Percentiles rank a stretch among this genome's conserved stretches.
phyloP scores from a whole-genome alignment of 2,329 filamentous ascomycete species.

The Fusarium hostae region DNA sequence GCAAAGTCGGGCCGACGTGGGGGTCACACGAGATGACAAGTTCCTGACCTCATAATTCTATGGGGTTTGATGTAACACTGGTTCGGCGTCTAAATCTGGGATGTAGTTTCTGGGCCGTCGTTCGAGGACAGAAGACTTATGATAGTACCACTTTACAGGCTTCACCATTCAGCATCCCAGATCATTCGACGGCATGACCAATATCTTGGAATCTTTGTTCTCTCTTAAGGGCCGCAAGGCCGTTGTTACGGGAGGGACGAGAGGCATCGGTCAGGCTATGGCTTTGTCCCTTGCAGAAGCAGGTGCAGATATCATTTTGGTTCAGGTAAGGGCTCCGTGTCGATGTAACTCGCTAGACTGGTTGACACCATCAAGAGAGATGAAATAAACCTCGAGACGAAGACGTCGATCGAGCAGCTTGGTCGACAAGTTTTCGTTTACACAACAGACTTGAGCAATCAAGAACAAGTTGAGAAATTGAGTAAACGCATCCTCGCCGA shows the following conservation, averaged over 20 bases:
- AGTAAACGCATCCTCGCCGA: slow-evolving; percentile 68
- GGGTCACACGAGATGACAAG: not conserved
- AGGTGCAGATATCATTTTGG: slow-evolving; percentile 66
- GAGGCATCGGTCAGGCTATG: slow-evolving; percentile 67
- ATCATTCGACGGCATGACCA: not conserved
- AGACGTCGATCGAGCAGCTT: slow-evolving; percentile 69
- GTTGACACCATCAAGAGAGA: slow-evolving; percentile 47
- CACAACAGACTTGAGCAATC: slow-evolving; percentile 73
- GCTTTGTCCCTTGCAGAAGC: slow-evolving; percentile 69
- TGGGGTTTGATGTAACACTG: fast-evolving
- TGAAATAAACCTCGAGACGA: slow-evolving; percentile 61
- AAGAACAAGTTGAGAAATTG: slow-evolving; percentile 67
- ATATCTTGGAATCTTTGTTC: slow-evolving; percentile 51
- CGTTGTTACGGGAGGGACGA: slow-evolving; percentile 66
- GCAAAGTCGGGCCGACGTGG: not conserved
- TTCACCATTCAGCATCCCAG: fast-evolving
- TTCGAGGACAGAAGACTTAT: not conserved
- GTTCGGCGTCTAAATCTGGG: not conserved
- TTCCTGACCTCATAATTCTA: not conserved
- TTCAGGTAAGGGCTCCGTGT: slow-evolving; percentile 56
- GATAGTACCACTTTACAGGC: not conserved
- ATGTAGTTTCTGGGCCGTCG: no score
- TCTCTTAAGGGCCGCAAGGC: slow-evolving; percentile 66
- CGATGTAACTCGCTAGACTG: not conserved
- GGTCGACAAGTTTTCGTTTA: slow-evolving; percentile 75